Conservation (phyloP, 1,139 yeast genomes). For the Lodderomyces pseudojiufengensis region DNA sequence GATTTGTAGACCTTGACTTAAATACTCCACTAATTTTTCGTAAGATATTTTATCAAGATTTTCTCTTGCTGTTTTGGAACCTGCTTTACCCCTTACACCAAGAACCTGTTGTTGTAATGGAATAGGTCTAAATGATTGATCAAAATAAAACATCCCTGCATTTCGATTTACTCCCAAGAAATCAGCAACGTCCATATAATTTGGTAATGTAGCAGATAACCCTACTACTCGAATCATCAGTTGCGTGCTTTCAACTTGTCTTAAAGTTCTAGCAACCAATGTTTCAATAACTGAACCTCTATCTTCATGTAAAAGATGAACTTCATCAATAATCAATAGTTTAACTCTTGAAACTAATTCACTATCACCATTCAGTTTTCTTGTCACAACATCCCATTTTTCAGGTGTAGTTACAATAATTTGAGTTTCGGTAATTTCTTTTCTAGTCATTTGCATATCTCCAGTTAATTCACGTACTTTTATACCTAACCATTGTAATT, state of each 20-base stretch:
- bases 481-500: constrained; percentile 81
- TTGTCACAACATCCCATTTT: constrained; percentile 98
- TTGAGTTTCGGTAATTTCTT: constrained; percentile 82
- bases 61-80: constrained; percentile 63
- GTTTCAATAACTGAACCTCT: constrained; percentile 98
- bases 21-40: constrained; percentile 66
- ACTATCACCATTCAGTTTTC: constrained; percentile 82
- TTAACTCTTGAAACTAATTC: constrained; percentile 84
- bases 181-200: constrained; percentile 91
- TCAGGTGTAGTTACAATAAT: constrained; percentile 96
- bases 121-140: constrained; percentile 88
- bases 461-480: constrained; percentile 90
- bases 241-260: constrained; percentile 93
- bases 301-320: constrained; percentile 93
- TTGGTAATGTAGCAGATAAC: constrained; percentile 93
- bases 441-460: constrained; percentile 88
- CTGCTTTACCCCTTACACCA: constrained; percentile 85
- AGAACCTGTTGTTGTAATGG: constrained; percentile 85
- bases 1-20: constrained; percentile 76
- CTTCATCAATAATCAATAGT: constrained; percentile 89
- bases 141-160: constrained; percentile 91
- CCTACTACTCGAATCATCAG: constrained; percentile 96
- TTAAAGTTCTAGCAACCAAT: constrained; percentile 86
- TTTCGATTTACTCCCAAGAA: constrained; percentile 87
- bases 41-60: constrained; percentile 75